Base-by-base conservation (phyloP, 441 rosid genomes). In the Rhodomyrtus psidioides region DNA sequence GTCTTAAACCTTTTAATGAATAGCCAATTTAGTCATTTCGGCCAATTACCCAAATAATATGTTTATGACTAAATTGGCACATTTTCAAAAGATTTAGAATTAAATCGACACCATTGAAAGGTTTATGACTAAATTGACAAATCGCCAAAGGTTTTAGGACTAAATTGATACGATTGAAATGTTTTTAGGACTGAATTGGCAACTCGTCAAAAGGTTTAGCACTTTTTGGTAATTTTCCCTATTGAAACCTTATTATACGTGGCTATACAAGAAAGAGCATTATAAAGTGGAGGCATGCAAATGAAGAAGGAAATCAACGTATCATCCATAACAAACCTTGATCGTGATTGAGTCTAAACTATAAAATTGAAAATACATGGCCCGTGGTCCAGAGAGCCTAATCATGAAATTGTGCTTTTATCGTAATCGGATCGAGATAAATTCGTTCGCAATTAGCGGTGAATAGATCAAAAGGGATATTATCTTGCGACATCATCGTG, bases 331-430 rank as follows among this genome's bases (percentile, higher is more conserved):
- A 12, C n/a, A 65, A 21, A 19, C 0, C 1, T 19, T 2, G 1
- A 9, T 19, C 76, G 0, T 1, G 15, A 19, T 34, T 1, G n/a
- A 65, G n/a, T 65, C 46, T 0, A 65, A 1, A 26, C 3, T 2
- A 65, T 12, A 12, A 9, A 19, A 19, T 65, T 19, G 26, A 65
- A 65, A 34, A 5, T 34, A 5, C 49, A 9, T 1, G 15, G 5
- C 4, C 46, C 4, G 0, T 9, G 26, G 5, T 7, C 9, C 0
- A 0, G 3, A 62, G 19, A 62, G 23, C 6, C 1, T 2, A 16
- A 60, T 16, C 3, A 0, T 5, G 14, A 30, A 19, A 65, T 17
- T 34, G 26, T 9, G 4, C 2, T 9, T 19, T 65, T 19, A 19
- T 65, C 2, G 1, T 34, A 19, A 65, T 65, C 34, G 0, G 8